A percentile compares a stretch with the other conserved stretches of the same genome.
Evolutionary conservation across 371 early-diverging fungal genomes (phyloP).

Genomic region (Saksenaea oblongispora): DNA sequence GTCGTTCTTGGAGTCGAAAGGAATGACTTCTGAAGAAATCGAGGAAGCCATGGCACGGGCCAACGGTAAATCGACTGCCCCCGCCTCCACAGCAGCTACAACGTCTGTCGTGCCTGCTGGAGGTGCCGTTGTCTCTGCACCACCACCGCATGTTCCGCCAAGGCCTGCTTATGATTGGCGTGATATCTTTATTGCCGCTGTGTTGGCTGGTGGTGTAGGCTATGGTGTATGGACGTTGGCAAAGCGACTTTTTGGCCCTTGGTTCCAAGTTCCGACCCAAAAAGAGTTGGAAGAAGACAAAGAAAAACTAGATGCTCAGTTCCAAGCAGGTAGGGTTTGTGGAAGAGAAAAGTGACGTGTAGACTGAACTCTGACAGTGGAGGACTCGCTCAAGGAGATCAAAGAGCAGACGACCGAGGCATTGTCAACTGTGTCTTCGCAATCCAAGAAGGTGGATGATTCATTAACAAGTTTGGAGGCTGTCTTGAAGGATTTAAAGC

Average conservation of each 20-base stretch:
- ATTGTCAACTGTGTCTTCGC: slow-evolving; percentile 69
- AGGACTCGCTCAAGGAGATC: slow-evolving; percentile 56
- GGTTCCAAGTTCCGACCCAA: slow-evolving; percentile 67
- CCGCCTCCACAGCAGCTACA: slow-evolving; percentile 25
- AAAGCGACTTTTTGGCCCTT: slow-evolving; percentile 72
- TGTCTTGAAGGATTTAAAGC: slow-evolving; percentile 68
- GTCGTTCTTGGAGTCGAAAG: slow-evolving; percentile 94
- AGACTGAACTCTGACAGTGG: slow-evolving; percentile 25
- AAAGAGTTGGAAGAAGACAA: slow-evolving; percentile 73
- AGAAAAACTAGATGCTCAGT: slow-evolving; percentile 72
- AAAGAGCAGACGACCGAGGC: slow-evolving; percentile 70
- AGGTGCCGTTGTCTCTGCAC: slow-evolving; percentile 33
- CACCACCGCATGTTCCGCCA: slow-evolving; percentile 69
- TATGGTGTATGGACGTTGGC: slow-evolving; percentile 80
- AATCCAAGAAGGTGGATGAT: slow-evolving; percentile 73
- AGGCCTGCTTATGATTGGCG: slow-evolving; percentile 85
- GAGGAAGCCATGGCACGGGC: slow-evolving; percentile 83
- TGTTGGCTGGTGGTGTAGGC: slow-evolving; percentile 84
- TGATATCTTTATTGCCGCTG: slow-evolving; percentile 89
- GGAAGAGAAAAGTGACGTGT: background rate
- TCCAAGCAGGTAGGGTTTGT: slow-evolving; percentile 45
- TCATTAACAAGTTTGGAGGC: slow-evolving; percentile 68
- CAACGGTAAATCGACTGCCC: slow-evolving; percentile 35
- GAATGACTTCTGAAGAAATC: slow-evolving; percentile 90
- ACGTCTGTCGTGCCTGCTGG: slow-evolving; percentile 15